Percentiles rank a stretch among this genome's conserved stretches.
Conservation (phyloP, 306 rosid species). For the Hippophae rhamnoides region DNA sequence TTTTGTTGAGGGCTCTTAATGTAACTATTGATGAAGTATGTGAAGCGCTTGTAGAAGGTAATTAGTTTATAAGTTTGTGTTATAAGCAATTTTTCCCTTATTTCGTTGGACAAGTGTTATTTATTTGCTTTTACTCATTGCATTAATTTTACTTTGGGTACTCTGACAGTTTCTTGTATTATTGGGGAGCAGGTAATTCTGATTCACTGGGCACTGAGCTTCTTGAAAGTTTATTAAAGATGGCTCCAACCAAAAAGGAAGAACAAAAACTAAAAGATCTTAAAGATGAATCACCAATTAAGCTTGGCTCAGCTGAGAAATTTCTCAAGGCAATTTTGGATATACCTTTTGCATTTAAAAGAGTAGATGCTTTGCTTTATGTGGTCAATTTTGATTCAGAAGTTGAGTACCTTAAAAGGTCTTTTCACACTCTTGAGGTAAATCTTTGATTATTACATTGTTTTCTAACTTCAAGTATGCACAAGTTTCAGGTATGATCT, state of each 20-base stretch:
- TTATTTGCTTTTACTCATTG: neutral
- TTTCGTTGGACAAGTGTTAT: too few relatives aligned
- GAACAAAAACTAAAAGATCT: slow-evolving; percentile 58
- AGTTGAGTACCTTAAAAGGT: slow-evolving; percentile 59
- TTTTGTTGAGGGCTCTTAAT: slow-evolving; percentile 72
- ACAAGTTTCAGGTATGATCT: too few relatives aligned
- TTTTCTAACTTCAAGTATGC: too few relatives aligned
- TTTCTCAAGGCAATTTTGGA: slow-evolving; percentile 78
- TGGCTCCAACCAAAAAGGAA: slow-evolving; percentile 87
- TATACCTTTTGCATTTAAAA: slow-evolving; percentile 79
- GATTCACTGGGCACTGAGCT: slow-evolving; percentile 78
- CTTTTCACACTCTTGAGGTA: slow-evolving; percentile 76
- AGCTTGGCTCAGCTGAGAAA: slow-evolving; percentile 91
- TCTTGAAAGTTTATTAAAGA: slow-evolving; percentile 74
- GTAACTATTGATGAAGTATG: slow-evolving; percentile 93
- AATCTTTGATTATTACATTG: slow-evolving; percentile 3
- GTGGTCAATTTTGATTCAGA: slow-evolving; percentile 89
- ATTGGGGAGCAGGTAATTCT: slow-evolving; percentile 48
- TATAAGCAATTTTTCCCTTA: too few relatives aligned
- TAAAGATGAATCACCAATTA: slow-evolving; percentile 67
- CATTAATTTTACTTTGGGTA: neutral
- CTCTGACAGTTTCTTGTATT: neutral
- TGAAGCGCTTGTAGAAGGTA: slow-evolving; percentile 86
- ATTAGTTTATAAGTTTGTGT: neutral
- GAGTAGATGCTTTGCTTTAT: slow-evolving; percentile 91